Conservation (phyloP, 2,329 filamentous ascomycete species). For the Colletotrichum orchidophilum region DNA sequence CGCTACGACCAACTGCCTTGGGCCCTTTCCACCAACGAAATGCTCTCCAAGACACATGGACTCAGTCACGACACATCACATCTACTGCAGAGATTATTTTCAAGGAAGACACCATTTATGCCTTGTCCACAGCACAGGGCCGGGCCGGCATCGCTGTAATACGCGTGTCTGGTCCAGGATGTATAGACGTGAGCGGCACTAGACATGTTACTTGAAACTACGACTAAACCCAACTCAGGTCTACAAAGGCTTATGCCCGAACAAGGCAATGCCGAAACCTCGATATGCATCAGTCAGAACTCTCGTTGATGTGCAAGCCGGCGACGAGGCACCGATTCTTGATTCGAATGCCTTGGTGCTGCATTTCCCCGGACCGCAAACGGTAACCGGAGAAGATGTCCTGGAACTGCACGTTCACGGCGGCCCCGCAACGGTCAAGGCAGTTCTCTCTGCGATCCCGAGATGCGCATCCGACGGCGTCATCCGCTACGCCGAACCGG, state of each 20-base stretch:
- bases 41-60: too few relatives aligned
- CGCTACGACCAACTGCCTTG: background rate
- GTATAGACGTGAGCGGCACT: conserved; percentile 63
- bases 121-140: conserved; percentile 86
- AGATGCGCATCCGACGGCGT: conserved; percentile 46
- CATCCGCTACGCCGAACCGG: conserved; percentile 90
- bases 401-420: conserved; percentile 96
- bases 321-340: conserved; percentile 61
- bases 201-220: too few relatives aligned
- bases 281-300: conserved; percentile 77
- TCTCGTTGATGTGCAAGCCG: conserved; percentile 65
- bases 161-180: conserved; percentile 83
- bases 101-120: conserved; percentile 80
- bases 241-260: conserved; percentile 61
- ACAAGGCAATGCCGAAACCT: conserved; percentile 53
- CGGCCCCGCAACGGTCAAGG: conserved; percentile 86
- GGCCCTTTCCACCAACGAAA: background rate
- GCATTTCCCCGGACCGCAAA: conserved; percentile 82
- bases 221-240: conserved; percentile 47
- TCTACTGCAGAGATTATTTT: background rate
- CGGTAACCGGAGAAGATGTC: conserved; percentile 91
- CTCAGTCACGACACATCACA: background rate
- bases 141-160: conserved; percentile 91
- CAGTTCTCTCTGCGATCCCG: conserved; percentile 82
- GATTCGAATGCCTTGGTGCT: conserved; percentile 85